Conservation (phyloP, 176 grass and related monocot species). For the Zoysia japonica region DNA sequence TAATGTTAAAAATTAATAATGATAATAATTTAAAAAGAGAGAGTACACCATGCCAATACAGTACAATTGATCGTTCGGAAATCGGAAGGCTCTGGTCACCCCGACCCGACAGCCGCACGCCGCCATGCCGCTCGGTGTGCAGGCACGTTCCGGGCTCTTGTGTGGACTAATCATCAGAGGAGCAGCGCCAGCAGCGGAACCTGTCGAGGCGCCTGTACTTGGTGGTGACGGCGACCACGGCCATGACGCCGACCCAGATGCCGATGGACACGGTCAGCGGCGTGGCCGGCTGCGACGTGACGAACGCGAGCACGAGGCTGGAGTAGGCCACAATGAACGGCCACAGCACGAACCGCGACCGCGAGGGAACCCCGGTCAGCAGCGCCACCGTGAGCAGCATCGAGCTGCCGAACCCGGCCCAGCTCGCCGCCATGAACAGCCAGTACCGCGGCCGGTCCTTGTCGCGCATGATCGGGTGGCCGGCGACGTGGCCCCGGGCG, state of each 20-base stretch:
- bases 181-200: not conserved
- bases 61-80: no score
- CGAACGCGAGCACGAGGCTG: slow-evolving; percentile 30
- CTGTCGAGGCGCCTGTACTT: slow-evolving; percentile 6
- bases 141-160: no score
- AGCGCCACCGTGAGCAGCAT: slow-evolving; percentile 32
- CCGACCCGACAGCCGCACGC: no score
- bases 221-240: not conserved
- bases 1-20: no score
- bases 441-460: slow-evolving; percentile 33
- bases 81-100: no score
- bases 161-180: not conserved
- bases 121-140: no score
- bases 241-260: slow-evolving; percentile 20
- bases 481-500: not conserved
- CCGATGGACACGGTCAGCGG: not conserved
- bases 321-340: slow-evolving; percentile 36
- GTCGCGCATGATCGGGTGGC: slow-evolving; percentile 44
- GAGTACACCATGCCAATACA: no score
- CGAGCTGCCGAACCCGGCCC: slow-evolving; percentile 27
- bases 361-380: slow-evolving; percentile 18
- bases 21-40: no score
- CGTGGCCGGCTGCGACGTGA: slow-evolving; percentile 26
- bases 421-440: slow-evolving; percentile 46
- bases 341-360: not conserved